A percentile compares a stretch with the other conserved stretches of the same genome.
Evolutionary conservation across 306 rosid genomes (phyloP).

Genomic region (Citrullus amarus): DNA sequence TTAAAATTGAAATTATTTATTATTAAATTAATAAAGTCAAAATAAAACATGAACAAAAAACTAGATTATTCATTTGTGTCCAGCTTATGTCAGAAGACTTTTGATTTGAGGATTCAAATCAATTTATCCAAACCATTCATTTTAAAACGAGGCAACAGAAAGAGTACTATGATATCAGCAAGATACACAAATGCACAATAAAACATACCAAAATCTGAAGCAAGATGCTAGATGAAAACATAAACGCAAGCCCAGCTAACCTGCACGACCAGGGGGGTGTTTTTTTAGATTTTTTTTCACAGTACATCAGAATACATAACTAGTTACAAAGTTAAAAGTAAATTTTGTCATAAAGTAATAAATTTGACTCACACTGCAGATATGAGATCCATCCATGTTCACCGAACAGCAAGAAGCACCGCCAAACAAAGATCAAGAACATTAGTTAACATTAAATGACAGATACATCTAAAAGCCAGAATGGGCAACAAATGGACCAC

Average conservation of each 20-base stretch:
- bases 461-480: background rate
- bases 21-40: too few species aligned
- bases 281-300: slow-evolving; percentile 5
- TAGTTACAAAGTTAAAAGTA: background rate
- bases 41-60: background rate
- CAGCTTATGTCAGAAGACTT: background rate
- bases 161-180: background rate
- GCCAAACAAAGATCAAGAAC: background rate
- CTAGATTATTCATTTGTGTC: background rate
- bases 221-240: slow-evolving; percentile 96
- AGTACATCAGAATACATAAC: slow-evolving; percentile 12
- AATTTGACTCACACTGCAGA: slow-evolving; percentile 66
- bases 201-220: slow-evolving; percentile 82
- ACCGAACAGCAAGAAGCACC: slow-evolving; percentile 13
- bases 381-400: slow-evolving; percentile 8
- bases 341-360: background rate
- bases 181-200: background rate
- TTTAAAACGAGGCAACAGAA: background rate
- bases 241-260: slow-evolving; percentile 97
- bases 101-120: too few species aligned
- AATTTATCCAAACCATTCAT: background rate
- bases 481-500: background rate
- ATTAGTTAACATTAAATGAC: background rate
- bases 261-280: slow-evolving; percentile 29
- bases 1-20: too few species aligned